Evolutionary conservation across 352 stramenopile genomes (phyloP).

Genomic region (Aphanomyces cochlioides): DNA sequence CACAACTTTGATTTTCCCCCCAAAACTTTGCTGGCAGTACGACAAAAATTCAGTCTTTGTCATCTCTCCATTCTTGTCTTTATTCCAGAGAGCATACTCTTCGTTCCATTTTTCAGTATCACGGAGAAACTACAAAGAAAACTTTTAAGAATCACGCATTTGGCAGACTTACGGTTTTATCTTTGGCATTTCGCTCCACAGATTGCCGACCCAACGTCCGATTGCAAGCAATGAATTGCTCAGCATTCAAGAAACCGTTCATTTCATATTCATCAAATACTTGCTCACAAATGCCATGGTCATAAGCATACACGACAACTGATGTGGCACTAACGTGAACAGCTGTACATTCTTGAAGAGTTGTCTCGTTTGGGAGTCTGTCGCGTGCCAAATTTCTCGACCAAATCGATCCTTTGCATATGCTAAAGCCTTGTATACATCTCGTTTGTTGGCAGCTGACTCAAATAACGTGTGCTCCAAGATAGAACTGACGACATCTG

Average conservation of each 20-base stretch:
- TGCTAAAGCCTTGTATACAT: too few species aligned
- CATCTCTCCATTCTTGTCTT: neutral
- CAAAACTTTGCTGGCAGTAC: neutral
- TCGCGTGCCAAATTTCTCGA: too few species aligned
- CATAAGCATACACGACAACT: neutral
- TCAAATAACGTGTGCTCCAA: too few species aligned
- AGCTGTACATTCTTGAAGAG: neutral
- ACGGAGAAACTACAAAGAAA: too few species aligned
- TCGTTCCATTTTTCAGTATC: neutral
- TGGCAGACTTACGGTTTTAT: neutral
- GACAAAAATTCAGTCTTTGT: neutral
- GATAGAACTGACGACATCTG: too few species aligned
- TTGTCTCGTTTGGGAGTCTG: too few species aligned
- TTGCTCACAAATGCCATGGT: constrained; percentile 3
- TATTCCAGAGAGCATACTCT: neutral
- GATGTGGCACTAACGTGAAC: neutral
- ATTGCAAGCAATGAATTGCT: neutral
- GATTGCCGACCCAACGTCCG: neutral
- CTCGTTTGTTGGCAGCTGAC: too few species aligned
- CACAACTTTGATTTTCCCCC: constrained; percentile 1
- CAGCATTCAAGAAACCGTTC: neutral
- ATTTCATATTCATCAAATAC: neutral
- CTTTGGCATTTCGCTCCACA: too few species aligned
- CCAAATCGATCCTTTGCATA: too few species aligned
- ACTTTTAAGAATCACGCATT: neutral